Conservation (phyloP, 1,139 yeast species). For the Kurtzmaniella quercitrusa region DNA sequence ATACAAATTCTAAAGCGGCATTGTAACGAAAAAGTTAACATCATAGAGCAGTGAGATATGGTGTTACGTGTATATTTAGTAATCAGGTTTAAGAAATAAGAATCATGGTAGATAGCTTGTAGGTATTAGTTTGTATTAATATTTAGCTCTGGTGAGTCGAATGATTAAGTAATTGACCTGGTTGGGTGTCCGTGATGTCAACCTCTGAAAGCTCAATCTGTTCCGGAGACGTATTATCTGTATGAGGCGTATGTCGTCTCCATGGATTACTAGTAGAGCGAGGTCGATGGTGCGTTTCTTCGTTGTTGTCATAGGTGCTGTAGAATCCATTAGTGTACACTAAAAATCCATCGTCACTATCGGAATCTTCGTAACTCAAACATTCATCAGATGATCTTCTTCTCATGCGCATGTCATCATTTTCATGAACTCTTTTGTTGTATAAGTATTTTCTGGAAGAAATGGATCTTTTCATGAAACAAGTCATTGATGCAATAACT, state of each 20-base stretch:
- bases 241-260: slow-evolving; percentile 5
- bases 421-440: slow-evolving; percentile 24
- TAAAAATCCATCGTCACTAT: slow-evolving; percentile 45
- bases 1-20: neutral
- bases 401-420: slow-evolving; percentile 37
- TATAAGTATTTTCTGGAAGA: slow-evolving; percentile 36
- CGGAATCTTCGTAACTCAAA: slow-evolving; percentile 23
- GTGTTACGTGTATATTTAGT: no score
- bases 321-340: slow-evolving; percentile 45
- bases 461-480: slow-evolving; percentile 39
- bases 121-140: no score
- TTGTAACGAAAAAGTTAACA: no score
- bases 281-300: slow-evolving; percentile 7
- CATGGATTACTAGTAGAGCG: slow-evolving; percentile 3
- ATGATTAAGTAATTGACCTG: no score
- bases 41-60: no score
- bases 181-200: neutral
- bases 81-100: no score
- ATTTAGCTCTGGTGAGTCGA: no score
- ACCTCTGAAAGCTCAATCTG: slow-evolving; percentile 4
- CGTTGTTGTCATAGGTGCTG: slow-evolving; percentile 17
- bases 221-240: neutral
- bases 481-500: slow-evolving; percentile 32
- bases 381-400: slow-evolving; percentile 9
- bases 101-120: no score